Base-by-base conservation (phyloP, 768 basidiomycete species). In the Tricholoma hemisulphureum region DNA sequence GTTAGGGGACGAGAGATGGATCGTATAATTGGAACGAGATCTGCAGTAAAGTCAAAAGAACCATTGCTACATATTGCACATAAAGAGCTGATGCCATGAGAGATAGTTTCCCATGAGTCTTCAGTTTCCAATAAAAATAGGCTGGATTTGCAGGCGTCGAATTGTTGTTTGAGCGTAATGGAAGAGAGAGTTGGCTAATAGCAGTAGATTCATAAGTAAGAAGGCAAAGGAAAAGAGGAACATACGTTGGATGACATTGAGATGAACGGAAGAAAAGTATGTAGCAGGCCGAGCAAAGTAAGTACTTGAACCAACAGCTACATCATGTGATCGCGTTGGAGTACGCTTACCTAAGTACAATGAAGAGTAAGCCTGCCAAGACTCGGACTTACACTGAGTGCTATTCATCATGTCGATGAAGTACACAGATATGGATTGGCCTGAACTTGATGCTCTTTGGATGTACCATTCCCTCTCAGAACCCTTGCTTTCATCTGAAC, bases 391-490 rank as follows among this genome's bases (percentile, higher is more conserved):
- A n/a, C n/a, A n/a, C n/a, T n/a, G n/a, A n/a, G n/a, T n/a, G n/a
- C 48, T 35, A 35, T 16, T 23, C 28, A 24, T 29, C 37, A 65
- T 67, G 63, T 59, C 63, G 32, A 57, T 60, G 31, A 72, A 69
- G 64, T 67, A 65, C 49, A 77, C 75, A 14, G 69, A 75, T 60
- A 73, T 77, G 75, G 73, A 69, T 56, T 73, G 69, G 67, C 65
- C 66, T 20, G 68, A 69, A 43, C 62, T 67, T 37, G 68, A 66
- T 26, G 66, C 65, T 10, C 66, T 71, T 41, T 75, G 71, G 70
- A 62, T 60, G 21, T 78, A 77, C 57, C 73, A 75, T 10, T 60
- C 70, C 8, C 71, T 83, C 32, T 56, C 73, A n/a, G 81, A 81
- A 58, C 76, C 79, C 6, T 58, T 69, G 6, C 61, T 80, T 6